These are phyloP conservation scores for Russula olivacea DNA, from an alignment of 768 basidiomycete genomes.

Conservation along the genomic window DNA sequence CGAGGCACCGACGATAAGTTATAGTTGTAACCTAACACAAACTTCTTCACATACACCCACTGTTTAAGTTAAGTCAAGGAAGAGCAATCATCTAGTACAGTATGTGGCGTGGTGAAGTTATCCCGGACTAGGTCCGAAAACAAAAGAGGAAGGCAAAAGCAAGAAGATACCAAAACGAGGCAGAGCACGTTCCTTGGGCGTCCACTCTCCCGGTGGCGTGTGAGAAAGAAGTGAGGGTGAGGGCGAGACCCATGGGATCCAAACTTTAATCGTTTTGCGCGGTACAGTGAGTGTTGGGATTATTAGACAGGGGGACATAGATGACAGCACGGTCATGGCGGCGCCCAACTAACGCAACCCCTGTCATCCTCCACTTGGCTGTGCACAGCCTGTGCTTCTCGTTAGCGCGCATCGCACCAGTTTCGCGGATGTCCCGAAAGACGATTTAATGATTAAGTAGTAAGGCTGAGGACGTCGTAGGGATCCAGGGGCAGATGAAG, in stretches of 20 bases:
- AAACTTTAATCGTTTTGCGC: conserved; percentile 15
- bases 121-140: not conserved
- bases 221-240: conserved; percentile 1
- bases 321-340: conserved; percentile 17
- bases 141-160: not conserved
- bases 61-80: no score
- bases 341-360: conserved; percentile 21
- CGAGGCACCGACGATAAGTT: not conserved
- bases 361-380: conserved; percentile 8
- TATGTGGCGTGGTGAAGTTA: not conserved
- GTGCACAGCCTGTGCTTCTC: not conserved
- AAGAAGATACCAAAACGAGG: not conserved
- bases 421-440: no score
- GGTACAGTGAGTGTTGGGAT: not conserved
- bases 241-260: not conserved
- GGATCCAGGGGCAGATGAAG: not conserved
- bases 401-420: not conserved
- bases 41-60: not conserved
- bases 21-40: not conserved
- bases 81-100: not conserved
- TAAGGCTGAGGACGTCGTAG: not conserved
- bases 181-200: not conserved
- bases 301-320: not conserved
- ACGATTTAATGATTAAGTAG: not conserved
- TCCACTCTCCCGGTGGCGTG: not conserved